phyloP scores from a whole-genome alignment of 306 rosid genomes.

The Carpinus viminea region DNA sequence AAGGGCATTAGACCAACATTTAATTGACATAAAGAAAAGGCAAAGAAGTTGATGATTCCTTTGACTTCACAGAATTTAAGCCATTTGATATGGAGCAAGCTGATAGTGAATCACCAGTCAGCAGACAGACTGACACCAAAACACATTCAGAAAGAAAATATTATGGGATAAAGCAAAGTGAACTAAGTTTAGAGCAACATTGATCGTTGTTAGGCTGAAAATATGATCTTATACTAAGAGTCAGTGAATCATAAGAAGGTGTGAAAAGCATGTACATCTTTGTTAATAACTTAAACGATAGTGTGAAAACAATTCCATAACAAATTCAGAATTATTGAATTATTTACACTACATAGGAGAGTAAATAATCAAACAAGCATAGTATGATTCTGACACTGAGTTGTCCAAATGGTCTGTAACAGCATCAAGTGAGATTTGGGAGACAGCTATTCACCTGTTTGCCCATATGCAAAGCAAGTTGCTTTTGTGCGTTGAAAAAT shows the following conservation, averaged over 20 bases:
- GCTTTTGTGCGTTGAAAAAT: slow-evolving; percentile 97
- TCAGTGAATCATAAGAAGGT: neutral
- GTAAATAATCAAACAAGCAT: neutral
- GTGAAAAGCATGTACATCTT: neutral
- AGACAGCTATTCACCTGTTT: slow-evolving; percentile 70
- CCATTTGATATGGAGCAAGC: slow-evolving; percentile 8
- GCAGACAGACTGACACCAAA: neutral
- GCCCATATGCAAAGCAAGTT: slow-evolving; percentile 98
- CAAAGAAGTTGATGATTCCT: slow-evolving; percentile 1
- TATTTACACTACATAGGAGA: neutral
- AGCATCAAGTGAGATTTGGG: slow-evolving; percentile 31
- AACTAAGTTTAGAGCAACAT: neutral
- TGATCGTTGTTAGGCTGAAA: neutral
- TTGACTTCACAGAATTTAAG: slow-evolving; percentile 9
- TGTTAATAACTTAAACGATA: neutral
- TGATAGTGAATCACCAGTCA: slow-evolving; percentile 1
- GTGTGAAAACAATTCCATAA: slow-evolving; percentile 11
- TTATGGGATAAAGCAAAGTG: neutral
- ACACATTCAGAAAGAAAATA: neutral
- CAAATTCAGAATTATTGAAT: neutral
- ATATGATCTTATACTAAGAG: neutral
- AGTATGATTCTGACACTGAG: neutral
- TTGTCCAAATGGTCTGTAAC: slow-evolving; percentile 15
- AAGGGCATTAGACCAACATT: slow-evolving; percentile 12
- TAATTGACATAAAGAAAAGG: slow-evolving; percentile 15